Conservation (phyloP, 176 grass and related monocot genomes). For the Eleusine coracana region DNA sequence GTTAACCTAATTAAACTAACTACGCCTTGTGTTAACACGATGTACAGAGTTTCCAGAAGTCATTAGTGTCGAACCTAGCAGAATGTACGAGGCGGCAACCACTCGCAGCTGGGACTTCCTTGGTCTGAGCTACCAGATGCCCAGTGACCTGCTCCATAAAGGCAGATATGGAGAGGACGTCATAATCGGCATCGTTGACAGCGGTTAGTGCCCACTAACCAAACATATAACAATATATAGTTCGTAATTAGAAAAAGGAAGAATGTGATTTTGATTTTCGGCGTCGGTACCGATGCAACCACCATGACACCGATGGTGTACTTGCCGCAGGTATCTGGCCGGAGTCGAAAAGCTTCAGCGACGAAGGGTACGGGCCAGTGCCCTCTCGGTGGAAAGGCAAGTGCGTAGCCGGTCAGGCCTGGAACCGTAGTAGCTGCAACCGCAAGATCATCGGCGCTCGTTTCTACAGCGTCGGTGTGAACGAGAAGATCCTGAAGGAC, state of each 20-base stretch:
- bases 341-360: slow-evolving; percentile 40
- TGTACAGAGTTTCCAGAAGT: not conserved
- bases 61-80: not conserved
- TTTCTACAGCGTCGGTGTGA: not conserved
- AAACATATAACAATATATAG: too few relatives aligned
- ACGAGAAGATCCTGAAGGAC: accelerated
- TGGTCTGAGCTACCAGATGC: not conserved
- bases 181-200: slow-evolving; percentile 22
- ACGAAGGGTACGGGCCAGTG: slow-evolving; percentile 9
- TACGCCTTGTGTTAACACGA: not conserved
- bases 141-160: not conserved
- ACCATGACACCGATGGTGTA: not conserved
- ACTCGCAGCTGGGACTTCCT: slow-evolving; percentile 47
- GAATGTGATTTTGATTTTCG: too few relatives aligned
- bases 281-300: too few relatives aligned
- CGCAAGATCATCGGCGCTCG: slow-evolving; percentile 47
- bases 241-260: too few relatives aligned
- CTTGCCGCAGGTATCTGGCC: not conserved
- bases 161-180: slow-evolving; percentile 23
- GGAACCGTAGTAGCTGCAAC: slow-evolving; percentile 30
- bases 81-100: not conserved
- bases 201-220: not conserved
- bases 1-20: not conserved
- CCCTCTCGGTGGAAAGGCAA: slow-evolving; percentile 8
- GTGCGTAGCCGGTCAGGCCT: slow-evolving; percentile 4